Conservation (phyloP, 129 eudicot species). For the Centaurea solstitialis region DNA sequence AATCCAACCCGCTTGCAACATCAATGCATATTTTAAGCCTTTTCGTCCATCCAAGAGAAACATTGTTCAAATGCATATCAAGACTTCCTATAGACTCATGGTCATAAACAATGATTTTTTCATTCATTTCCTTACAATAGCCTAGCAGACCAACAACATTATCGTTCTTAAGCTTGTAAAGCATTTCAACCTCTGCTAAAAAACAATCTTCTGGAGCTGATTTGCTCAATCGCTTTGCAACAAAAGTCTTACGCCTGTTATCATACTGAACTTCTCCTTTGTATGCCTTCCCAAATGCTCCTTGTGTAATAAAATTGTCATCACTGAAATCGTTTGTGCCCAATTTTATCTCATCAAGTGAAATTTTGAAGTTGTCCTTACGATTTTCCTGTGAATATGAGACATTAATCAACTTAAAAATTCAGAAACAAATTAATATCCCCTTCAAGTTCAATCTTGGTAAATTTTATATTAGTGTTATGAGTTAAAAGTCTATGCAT, state of each 20-base stretch:
- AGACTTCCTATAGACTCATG: neutral
- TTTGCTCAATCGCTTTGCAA: neutral
- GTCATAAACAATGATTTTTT: constrained; percentile 1
- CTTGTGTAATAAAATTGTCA: neutral
- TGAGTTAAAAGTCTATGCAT: too few species aligned
- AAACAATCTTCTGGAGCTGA: neutral
- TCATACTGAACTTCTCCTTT: neutral
- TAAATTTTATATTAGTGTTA: too few species aligned
- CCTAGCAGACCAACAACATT: neutral
- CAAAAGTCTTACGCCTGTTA: neutral
- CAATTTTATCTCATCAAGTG: neutral
- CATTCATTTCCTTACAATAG: neutral
- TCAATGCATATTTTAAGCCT: constrained; percentile 16
- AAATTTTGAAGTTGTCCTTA: neutral
- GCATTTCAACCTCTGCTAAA: constrained; percentile 10
- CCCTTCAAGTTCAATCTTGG: too few species aligned
- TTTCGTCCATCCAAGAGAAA: neutral
- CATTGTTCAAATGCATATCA: neutral
- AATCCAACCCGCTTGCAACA: constrained; percentile 11
- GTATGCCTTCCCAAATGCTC: neutral
- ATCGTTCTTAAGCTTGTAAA: constrained; percentile 5
- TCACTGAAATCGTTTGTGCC: neutral
- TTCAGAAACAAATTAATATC: too few species aligned
- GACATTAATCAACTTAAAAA: neutral
- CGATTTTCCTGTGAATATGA: neutral